Percentiles rank a stretch among this genome's conserved stretches.
Evolutionary conservation across 345 rosid genomes (phyloP).

Genomic region (Cardamine occulta): DNA sequence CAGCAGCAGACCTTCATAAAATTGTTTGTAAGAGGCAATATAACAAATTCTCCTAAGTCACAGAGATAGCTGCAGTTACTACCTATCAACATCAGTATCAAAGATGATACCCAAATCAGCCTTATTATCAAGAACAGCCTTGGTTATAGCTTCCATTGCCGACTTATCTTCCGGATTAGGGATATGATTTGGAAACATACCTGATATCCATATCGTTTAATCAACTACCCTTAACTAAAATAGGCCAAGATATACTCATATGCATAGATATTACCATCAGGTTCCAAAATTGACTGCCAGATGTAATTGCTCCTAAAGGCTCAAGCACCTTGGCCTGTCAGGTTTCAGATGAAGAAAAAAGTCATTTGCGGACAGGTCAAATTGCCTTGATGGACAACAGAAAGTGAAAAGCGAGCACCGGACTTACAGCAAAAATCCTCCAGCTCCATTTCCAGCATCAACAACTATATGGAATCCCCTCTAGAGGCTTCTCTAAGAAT

Average conservation of each 20-base stretch:
- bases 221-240: conserved; percentile 18
- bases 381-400: neutral
- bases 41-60: conserved; percentile 9
- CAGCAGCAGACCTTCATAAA: conserved; percentile 91
- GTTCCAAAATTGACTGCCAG: conserved; percentile 98
- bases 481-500: conserved; percentile 85
- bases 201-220: conserved; percentile 46
- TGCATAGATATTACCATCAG: conserved; percentile 67
- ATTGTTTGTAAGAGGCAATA: conserved; percentile 15
- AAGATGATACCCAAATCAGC: conserved; percentile 97
- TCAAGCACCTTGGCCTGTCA: conserved; percentile 97
- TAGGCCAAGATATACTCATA: conserved; percentile 20
- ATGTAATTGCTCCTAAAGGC: conserved; percentile 89
- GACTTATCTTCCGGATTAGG: conserved; percentile 97
- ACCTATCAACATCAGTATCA: conserved; percentile 99
- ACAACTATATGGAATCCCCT: conserved; percentile 97
- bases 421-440: conserved; percentile 95
- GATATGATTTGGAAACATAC: conserved; percentile 95
- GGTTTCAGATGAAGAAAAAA: neutral
- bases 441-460: conserved; percentile 99
- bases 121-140: conserved; percentile 88
- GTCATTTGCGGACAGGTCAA: neutral
- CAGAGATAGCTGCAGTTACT: conserved; percentile 19
- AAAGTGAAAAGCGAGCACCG: neutral
- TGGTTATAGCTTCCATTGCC: conserved; percentile 87